These are phyloP conservation scores for Microdochium trichocladiopsis DNA, from an alignment of 2,329 filamentous ascomycete genomes.

Conservation along the genomic window DNA sequence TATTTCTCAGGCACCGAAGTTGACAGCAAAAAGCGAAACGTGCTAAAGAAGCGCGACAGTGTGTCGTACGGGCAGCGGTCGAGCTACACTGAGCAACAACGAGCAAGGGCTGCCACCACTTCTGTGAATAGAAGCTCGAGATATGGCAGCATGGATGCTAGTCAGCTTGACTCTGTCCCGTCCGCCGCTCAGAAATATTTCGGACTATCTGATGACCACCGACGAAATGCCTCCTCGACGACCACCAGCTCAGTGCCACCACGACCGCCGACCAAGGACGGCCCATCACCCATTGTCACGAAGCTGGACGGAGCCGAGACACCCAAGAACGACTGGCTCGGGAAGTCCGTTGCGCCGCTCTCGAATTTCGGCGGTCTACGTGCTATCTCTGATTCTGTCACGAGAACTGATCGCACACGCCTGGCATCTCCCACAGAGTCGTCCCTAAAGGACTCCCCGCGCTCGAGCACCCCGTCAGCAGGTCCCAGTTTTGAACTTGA, in stretches of 20 bases:
- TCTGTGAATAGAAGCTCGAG: conserved; percentile 65
- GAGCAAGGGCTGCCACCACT: conserved; percentile 56
- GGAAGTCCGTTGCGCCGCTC: conserved; percentile 41
- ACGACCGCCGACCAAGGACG: conserved; percentile 44
- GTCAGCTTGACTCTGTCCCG: conserved; percentile 46
- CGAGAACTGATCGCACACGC: conserved; percentile 45
- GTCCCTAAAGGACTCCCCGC: conserved; percentile 46
- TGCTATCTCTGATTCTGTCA: conserved; percentile 74
- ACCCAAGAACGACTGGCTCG: conserved; percentile 45
- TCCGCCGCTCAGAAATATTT: conserved; percentile 67
- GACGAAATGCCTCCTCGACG: conserved; percentile 54
- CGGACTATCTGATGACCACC: conserved; percentile 42
- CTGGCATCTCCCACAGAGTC: conserved; percentile 41
- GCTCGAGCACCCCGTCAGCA: conserved; percentile 62
- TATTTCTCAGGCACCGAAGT: conserved; percentile 90
- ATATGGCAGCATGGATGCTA: conserved; percentile 72
- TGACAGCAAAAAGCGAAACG: conserved; percentile 68
- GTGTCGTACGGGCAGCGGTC: conserved; percentile 60
- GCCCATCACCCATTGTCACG: conserved; percentile 49
- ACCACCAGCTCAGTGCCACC: conserved; percentile 48
- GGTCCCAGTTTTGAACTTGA: conserved; percentile 73
- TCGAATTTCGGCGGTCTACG: conserved; percentile 61
- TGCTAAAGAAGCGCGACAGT: conserved; percentile 73
- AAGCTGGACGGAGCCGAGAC: conserved; percentile 38
- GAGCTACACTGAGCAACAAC: conserved; percentile 71